These are phyloP conservation scores for Neckera pumila DNA, from an alignment of 225 moss, liverwort and hornwort species.

Conservation along the genomic window DNA sequence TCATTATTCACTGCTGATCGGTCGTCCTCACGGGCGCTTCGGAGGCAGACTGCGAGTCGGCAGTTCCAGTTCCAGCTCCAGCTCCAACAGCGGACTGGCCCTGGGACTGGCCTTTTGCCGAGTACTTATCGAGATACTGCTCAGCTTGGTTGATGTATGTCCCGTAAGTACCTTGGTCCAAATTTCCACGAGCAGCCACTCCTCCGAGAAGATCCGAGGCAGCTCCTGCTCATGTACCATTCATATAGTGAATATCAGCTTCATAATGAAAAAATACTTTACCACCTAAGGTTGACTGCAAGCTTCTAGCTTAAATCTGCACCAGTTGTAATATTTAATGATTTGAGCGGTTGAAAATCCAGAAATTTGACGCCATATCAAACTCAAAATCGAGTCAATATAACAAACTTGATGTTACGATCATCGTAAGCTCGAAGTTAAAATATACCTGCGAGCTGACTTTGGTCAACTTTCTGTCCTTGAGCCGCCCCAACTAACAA, in stretches of 20 bases:
- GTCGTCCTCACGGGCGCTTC: background rate
- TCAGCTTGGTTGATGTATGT: constrained; percentile 28
- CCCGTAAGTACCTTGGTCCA: constrained; percentile 17
- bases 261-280: background rate
- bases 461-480: constrained; percentile 16
- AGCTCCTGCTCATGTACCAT: constrained; percentile 9
- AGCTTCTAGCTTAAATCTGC: background rate
- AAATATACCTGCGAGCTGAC: constrained; percentile 13
- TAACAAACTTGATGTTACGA: background rate
- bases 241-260: background rate
- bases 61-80: background rate
- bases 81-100: background rate
- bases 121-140: constrained; percentile 18
- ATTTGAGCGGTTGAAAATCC: background rate
- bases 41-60: background rate
- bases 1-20: background rate
- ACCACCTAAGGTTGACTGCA: background rate
- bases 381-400: background rate
- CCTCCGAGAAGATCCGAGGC: constrained; percentile 28
- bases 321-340: background rate
- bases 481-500: constrained; percentile 13
- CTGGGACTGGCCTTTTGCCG: background rate
- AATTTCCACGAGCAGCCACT: constrained; percentile 1
- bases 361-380: background rate
- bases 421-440: background rate